Conservation (phyloP, 352 stramenopile species). For the Elongisporangium prolatum region DNA sequence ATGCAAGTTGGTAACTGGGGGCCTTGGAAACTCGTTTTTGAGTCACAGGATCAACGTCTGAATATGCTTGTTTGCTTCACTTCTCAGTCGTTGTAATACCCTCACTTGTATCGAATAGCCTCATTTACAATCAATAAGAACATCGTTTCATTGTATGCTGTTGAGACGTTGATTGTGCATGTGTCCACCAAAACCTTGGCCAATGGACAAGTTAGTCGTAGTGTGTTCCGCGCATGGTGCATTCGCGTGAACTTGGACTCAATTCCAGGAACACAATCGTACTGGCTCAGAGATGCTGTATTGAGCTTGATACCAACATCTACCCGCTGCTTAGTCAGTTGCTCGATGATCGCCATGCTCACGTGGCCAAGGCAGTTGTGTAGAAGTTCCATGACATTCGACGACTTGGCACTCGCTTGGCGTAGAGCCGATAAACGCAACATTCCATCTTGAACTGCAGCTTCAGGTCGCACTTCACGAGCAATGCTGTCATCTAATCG, state of each 20-base stretch:
- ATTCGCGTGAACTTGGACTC: conserved; percentile 3
- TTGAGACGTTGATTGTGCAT: conserved; percentile 5
- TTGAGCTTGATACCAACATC: conserved; percentile 15
- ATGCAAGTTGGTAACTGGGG: conserved; percentile 4
- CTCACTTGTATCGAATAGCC: conserved; percentile 15
- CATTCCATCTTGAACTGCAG: conserved; percentile 6
- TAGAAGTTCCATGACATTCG: conserved; percentile 8
- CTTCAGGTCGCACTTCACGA: conserved; percentile 4
- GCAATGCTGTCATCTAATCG: conserved; percentile 4
- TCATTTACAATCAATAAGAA: conserved; percentile 16
- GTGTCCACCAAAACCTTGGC: conserved; percentile 6
- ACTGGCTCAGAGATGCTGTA: not conserved
- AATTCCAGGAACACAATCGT: conserved; percentile 8
- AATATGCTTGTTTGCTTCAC: conserved; percentile 2
- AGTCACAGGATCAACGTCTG: conserved; percentile 1
- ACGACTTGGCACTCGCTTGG: not conserved
- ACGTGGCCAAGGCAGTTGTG: conserved; percentile 8
- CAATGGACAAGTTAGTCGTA: not conserved
- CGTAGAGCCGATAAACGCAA: conserved; percentile 4
- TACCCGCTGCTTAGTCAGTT: conserved; percentile 1
- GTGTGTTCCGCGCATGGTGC: not conserved
- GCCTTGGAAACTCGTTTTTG: conserved; percentile 7
- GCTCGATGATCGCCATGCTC: conserved; percentile 6
- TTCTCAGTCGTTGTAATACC: conserved; percentile 6
- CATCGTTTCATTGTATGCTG: conserved; percentile 3